Percentiles rank a stretch among this genome's conserved stretches.
Evolutionary conservation across 75 land plant genomes (phyloP).

Genomic region (Sequoia sempervirens): DNA sequence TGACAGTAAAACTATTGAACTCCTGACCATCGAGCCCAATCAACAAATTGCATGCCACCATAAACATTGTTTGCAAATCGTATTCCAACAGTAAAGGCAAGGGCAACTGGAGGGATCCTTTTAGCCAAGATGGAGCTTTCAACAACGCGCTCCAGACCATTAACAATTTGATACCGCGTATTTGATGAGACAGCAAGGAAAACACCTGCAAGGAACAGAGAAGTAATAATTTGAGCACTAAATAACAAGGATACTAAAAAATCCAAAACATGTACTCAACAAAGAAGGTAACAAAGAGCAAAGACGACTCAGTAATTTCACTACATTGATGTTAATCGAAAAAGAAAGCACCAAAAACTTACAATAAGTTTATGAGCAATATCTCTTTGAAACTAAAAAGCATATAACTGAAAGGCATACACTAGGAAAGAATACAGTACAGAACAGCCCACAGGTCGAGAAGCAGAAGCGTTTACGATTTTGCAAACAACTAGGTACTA

Average conservation of each 20-base stretch:
- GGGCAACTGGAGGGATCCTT: conserved; percentile 64
- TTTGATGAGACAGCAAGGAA: conserved; percentile 91
- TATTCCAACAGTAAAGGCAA: conserved; percentile 92
- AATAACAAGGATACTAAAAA: background rate
- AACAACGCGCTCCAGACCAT: conserved; percentile 81
- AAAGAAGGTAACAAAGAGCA: background rate
- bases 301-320: background rate
- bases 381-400: background rate
- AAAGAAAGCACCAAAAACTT: background rate
- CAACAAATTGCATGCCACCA: conserved; percentile 97
- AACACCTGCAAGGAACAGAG: conserved; percentile 43
- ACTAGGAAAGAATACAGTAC: background rate
- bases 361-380: background rate
- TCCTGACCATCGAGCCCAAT: conserved; percentile 89
- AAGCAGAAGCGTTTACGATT: background rate
- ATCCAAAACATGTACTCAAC: background rate
- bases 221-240: background rate
- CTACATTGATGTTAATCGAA: background rate
- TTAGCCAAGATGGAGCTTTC: conserved; percentile 71
- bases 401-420: background rate
- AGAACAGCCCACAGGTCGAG: background rate
- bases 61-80: conserved; percentile 88
- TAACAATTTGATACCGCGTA: conserved; percentile 85
- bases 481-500: background rate
- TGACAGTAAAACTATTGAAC: conserved; percentile 26